These are phyloP conservation scores for Mycena rebaudengoi DNA, from an alignment of 768 basidiomycete species.

Conservation along the genomic window DNA sequence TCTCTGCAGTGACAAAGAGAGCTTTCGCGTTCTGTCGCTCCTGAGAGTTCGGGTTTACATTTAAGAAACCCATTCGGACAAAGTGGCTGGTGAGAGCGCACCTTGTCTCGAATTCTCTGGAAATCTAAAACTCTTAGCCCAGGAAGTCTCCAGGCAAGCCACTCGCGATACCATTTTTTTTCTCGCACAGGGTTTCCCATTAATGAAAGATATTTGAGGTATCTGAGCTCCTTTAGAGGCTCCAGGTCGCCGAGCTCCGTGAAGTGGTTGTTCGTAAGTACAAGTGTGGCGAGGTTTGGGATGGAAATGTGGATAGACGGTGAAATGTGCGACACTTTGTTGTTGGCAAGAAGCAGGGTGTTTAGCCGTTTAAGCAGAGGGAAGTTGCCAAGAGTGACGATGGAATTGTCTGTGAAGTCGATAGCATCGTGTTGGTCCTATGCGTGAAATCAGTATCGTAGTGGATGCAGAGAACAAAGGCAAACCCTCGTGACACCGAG, in stretches of 20 bases:
- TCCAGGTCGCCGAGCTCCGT: constrained; percentile 86
- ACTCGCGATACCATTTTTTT: constrained; percentile 97
- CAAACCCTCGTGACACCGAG: constrained; percentile 89
- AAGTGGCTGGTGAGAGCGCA: constrained; percentile 59
- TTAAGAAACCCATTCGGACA: constrained; percentile 34
- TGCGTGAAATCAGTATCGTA: constrained; percentile 26
- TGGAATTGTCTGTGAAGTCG: constrained; percentile 92
- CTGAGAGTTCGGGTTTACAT: constrained; percentile 48
- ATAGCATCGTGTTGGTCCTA: constrained; percentile 95
- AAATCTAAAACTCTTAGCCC: constrained; percentile 93
- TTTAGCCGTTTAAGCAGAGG: constrained; percentile 86
- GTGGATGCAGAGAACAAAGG: constrained; percentile 38
- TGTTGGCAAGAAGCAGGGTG: constrained; percentile 89
- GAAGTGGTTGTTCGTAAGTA: constrained; percentile 86
- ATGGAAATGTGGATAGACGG: constrained; percentile 82
- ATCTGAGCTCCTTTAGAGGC: constrained; percentile 77
- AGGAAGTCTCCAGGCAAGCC: constrained; percentile 90
- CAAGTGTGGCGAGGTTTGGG: constrained; percentile 84
- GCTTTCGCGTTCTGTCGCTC: constrained; percentile 80
- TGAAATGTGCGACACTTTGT: constrained; percentile 86
- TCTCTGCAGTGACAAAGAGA: constrained; percentile 84
- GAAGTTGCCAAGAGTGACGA: constrained; percentile 83
- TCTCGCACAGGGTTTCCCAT: constrained; percentile 87
- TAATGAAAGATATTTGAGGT: constrained; percentile 79
- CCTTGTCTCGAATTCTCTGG: constrained; percentile 94